Conservation (phyloP, 2,329 filamentous ascomycete genomes). For the Aspergillus pseudotamarii region DNA sequence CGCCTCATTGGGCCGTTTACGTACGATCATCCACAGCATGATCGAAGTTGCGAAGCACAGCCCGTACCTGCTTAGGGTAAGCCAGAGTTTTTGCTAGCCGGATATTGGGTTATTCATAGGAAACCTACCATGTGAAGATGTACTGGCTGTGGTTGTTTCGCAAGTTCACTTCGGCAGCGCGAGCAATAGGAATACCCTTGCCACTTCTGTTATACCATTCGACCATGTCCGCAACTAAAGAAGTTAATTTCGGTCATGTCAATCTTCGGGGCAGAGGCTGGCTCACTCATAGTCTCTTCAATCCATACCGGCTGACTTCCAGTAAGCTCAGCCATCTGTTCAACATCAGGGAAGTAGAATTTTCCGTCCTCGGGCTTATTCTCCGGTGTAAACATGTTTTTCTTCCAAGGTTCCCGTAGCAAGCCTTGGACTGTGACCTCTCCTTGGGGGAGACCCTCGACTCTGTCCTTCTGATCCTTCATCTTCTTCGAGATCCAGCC, state of each 20-base stretch:
- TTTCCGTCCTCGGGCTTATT: slow-evolving; percentile 81
- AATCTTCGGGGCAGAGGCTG: slow-evolving; percentile 6
- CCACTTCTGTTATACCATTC: slow-evolving; percentile 73
- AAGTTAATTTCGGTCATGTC: slow-evolving; percentile 13
- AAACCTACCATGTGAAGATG: slow-evolving; percentile 91
- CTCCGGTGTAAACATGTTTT: slow-evolving; percentile 94
- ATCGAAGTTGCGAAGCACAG: slow-evolving; percentile 81
- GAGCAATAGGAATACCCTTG: slow-evolving; percentile 85
- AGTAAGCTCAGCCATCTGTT: slow-evolving; percentile 81
- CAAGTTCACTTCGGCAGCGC: slow-evolving; percentile 85
- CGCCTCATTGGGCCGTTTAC: slow-evolving; percentile 77
- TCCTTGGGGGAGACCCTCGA: slow-evolving; percentile 67
- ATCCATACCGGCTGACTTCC: slow-evolving; percentile 91
- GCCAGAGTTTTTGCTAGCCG: slow-evolving; percentile 9
- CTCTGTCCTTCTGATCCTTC: slow-evolving; percentile 63
- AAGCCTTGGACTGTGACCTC: slow-evolving; percentile 81
- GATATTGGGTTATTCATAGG: background rate
- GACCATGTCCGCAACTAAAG: slow-evolving; percentile 74
- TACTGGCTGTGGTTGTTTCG: slow-evolving; percentile 98
- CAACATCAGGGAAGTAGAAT: slow-evolving; percentile 94
- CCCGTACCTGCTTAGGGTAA: slow-evolving; percentile 69
- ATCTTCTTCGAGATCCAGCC: slow-evolving; percentile 88
- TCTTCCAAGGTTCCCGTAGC: slow-evolving; percentile 88
- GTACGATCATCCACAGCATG: slow-evolving; percentile 95
- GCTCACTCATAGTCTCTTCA: slow-evolving; percentile 87